A percentile compares a stretch with the other conserved stretches of the same genome.
phyloP scores from a whole-genome alignment of 2,329 filamentous ascomycete genomes.

The Scedosporium apiospermum region DNA sequence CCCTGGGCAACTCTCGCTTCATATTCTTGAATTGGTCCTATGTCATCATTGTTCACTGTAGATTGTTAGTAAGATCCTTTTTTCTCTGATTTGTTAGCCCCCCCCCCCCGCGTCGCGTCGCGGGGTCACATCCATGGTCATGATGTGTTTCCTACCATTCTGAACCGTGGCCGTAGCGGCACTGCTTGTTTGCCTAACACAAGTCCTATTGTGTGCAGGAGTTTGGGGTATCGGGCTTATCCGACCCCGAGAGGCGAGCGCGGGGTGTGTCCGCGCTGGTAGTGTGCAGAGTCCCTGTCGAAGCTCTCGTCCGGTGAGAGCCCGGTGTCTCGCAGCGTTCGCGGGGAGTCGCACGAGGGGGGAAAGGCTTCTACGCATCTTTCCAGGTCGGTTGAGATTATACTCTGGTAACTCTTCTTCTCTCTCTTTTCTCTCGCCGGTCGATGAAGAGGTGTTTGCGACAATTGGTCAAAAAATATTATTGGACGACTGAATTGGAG shows the following conservation, averaged over 20 bases:
- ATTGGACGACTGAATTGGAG: neutral
- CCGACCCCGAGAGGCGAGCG: neutral
- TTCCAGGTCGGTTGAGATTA: neutral
- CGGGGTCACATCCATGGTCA: neutral
- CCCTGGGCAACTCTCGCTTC: conserved; percentile 68
- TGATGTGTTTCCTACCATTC: neutral
- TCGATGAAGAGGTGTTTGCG: neutral
- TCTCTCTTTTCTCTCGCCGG: neutral
- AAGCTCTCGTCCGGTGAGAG: neutral
- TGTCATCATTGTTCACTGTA: conserved; percentile 21
- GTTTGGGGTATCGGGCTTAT: neutral
- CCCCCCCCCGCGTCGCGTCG: neutral
- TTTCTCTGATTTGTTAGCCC: neutral
- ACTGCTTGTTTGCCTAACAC: neutral
- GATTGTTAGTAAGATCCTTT: neutral
- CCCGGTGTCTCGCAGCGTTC: neutral
- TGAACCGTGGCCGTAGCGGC: neutral
- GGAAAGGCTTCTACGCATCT: neutral
- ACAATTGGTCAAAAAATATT: neutral
- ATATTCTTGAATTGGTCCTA: conserved; percentile 81
- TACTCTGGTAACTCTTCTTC: neutral
- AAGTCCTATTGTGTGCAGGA: neutral
- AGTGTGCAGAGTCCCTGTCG: neutral
- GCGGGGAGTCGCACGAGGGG: conserved; percentile 3
- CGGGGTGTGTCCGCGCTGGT: neutral